phyloP scores from a whole-genome alignment of 305 asterid species.

The Solanum chacoense region DNA sequence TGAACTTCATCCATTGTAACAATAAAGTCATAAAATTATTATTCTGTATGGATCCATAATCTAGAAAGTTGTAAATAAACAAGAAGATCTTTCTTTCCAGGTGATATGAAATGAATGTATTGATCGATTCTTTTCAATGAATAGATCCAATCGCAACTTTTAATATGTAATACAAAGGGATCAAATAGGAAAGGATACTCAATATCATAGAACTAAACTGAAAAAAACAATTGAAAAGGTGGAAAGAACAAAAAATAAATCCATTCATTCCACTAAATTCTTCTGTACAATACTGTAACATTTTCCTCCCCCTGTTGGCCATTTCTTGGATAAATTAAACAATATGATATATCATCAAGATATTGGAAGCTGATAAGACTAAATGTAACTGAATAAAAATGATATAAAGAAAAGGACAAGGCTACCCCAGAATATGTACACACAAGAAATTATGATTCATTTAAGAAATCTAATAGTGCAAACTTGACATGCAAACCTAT shows the following conservation, averaged over 20 bases:
- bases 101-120: neutral
- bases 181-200: neutral
- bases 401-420: neutral
- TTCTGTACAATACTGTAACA: neutral
- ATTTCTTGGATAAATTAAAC: neutral
- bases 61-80: neutral
- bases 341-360: neutral
- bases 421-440: conserved; percentile 20
- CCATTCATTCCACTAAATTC: neutral
- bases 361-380: neutral
- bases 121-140: neutral
- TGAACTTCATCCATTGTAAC: neutral
- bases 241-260: neutral
- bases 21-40: neutral
- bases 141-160: neutral
- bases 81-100: neutral
- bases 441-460: conserved; percentile 21
- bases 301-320: neutral
- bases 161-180: neutral
- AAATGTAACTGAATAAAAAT: neutral
- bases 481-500: conserved; percentile 90
- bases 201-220: neutral
- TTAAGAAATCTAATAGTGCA: conserved; percentile 63
- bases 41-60: neutral
- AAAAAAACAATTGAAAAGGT: neutral